A percentile compares a stretch with the other conserved stretches of the same genome.
Conservation (phyloP, 768 basidiomycete species). For the Lactifluus subvellereus region DNA sequence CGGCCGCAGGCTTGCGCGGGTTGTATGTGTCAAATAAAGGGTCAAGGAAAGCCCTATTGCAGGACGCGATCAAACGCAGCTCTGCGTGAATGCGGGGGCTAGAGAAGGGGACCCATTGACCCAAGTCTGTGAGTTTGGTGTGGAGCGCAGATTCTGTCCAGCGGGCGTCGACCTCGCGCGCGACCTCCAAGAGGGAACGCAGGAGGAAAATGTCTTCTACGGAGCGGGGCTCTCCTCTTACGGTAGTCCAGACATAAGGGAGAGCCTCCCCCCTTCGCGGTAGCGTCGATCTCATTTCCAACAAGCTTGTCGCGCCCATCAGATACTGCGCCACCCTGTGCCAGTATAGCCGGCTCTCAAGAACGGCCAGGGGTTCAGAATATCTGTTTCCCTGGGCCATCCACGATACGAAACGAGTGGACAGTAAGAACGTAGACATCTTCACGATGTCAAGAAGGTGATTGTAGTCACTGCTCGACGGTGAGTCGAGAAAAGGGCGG, state of each 20-base stretch:
- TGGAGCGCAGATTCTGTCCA: slow-evolving; percentile 15
- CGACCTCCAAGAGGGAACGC: slow-evolving; percentile 17
- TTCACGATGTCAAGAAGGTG: slow-evolving; percentile 13
- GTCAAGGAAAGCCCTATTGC: slow-evolving; percentile 10
- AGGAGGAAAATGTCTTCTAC: slow-evolving; percentile 19
- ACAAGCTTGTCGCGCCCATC: slow-evolving; percentile 16
- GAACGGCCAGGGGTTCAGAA: slow-evolving; percentile 9
- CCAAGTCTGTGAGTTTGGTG: slow-evolving; percentile 2
- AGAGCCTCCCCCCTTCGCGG: background rate
- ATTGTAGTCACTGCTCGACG: slow-evolving; percentile 4
- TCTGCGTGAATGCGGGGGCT: slow-evolving; percentile 20
- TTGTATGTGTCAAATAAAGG: slow-evolving; percentile 18
- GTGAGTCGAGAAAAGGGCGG: background rate
- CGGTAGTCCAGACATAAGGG: slow-evolving; percentile 15
- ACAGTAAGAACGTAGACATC: slow-evolving; percentile 17
- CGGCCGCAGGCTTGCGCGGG: slow-evolving; percentile 15
- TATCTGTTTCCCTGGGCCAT: background rate
- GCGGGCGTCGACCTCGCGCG: slow-evolving; percentile 17
- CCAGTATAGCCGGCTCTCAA: slow-evolving; percentile 16
- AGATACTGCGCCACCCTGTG: slow-evolving; percentile 17
- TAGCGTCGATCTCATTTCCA: slow-evolving; percentile 11
- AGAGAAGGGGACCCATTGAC: slow-evolving; percentile 9
- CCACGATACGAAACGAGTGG: slow-evolving; percentile 17
- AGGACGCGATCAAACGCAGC: slow-evolving; percentile 18
- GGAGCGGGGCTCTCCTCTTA: slow-evolving; percentile 6